phyloP scores from a whole-genome alignment of 192 early-diverging fungal species.

The Backusella australiensis region DNA sequence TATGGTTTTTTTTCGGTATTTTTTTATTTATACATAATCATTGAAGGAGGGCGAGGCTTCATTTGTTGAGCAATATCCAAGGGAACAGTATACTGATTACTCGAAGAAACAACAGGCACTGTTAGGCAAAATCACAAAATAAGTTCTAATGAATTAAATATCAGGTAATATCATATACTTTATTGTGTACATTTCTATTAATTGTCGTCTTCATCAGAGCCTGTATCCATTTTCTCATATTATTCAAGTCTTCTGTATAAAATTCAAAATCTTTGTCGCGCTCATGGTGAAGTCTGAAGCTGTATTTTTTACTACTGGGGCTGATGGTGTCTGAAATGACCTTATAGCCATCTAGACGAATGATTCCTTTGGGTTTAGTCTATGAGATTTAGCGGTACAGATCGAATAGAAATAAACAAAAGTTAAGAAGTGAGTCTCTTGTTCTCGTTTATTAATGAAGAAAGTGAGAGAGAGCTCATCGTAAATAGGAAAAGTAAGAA shows the following conservation, averaged over 20 bases:
- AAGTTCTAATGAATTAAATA: not conserved
- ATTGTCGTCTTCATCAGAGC: slow-evolving; percentile 62
- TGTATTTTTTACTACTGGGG: slow-evolving; percentile 48
- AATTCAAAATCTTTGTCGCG: slow-evolving; percentile 50
- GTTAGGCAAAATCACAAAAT: not conserved
- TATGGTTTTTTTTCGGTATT: not conserved
- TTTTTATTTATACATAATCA: not conserved
- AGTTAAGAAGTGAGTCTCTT: too few relatives aligned
- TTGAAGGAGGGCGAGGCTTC: slow-evolving; percentile 33
- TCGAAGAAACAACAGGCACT: slow-evolving; percentile 58
- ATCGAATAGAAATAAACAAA: too few relatives aligned
- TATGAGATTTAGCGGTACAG: too few relatives aligned
- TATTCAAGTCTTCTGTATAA: slow-evolving; percentile 45
- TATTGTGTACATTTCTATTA: slow-evolving; percentile 37
- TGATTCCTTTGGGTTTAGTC: slow-evolving; percentile 45
- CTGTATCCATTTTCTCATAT: slow-evolving; percentile 53
- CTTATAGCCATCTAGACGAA: slow-evolving; percentile 53
- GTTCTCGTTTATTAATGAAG: too few relatives aligned
- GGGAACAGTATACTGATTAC: slow-evolving; percentile 50
- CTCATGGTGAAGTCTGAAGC: slow-evolving; percentile 55
- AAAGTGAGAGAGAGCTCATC: too few relatives aligned
- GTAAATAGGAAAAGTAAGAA: too few relatives aligned
- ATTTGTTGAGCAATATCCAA: slow-evolving; percentile 49
- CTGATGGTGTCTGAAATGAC: slow-evolving; percentile 54
- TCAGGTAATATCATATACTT: not conserved